Evolutionary conservation across 1,139 yeast species (phyloP), one percentile per base, ranked within the genome.

Genomic region (Sugiyamaella pinicola): DNA sequence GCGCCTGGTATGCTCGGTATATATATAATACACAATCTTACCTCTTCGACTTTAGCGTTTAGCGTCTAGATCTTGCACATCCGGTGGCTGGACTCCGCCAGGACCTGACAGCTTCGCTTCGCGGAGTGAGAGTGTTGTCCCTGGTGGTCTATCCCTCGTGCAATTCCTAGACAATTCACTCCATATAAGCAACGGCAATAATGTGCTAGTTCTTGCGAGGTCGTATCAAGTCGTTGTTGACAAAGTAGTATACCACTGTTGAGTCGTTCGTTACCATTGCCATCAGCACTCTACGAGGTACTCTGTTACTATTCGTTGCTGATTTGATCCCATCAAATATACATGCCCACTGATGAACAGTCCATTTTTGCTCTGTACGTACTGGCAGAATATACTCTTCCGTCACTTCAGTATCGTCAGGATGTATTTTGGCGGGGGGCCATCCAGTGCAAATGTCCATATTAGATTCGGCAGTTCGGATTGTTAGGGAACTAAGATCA

Each of bases 201-300:
- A n/a, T n/a, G n/a, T n/a, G 4, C 46, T 45, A 81, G 60, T 80
- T 80, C 61, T 77, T 77, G 38, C 81, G 70, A 2, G 90, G 90
- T 64, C 77, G 79, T 8, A 76, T 79, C 15, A 84, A 71, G 0
- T 88, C 90, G 56, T 79, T 78, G 63, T 83, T 79, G 35, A 84
- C 75, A 61, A 81, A 77, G 63, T 85, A 85, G 62, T 83, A 85
- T 4, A 84, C 85, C 2, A 85, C 76, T 0, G 89, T 82, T 0
- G 87, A 84, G 65, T 85, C 91, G 51, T 76, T 75, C 53, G 83
- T 81, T 7, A 80, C 74, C 57, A 85, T 70, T 0, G 81, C 89
- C 64, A 83, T 67, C 0, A 83, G 71, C 1, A 85, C 52, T 47
- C 84, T 67, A 19, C 63, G 64, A 75, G 79, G 53, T 61, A 39